phyloP scores from a whole-genome alignment of 148 eudicot species.

The Chenopodium album region DNA sequence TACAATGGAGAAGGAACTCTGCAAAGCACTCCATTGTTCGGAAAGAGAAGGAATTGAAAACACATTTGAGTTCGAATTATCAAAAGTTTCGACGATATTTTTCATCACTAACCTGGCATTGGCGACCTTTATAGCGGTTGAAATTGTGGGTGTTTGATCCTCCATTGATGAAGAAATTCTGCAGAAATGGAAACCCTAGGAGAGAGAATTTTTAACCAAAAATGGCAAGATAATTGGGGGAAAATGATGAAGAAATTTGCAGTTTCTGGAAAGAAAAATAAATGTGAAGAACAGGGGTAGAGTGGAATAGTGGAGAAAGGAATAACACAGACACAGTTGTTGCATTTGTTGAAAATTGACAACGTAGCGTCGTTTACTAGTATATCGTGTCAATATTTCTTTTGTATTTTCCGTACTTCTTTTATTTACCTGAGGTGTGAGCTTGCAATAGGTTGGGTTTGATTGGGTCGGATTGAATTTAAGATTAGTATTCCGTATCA shows the following conservation, averaged over 20 bases:
- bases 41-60: neutral
- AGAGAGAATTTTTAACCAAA: neutral
- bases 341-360: neutral
- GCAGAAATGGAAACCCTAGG: slow-evolving; percentile 3
- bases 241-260: neutral
- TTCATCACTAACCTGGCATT: slow-evolving; percentile 1
- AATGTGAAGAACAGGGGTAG: neutral
- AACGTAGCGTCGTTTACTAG: neutral
- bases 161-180: slow-evolving; percentile 14
- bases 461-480: too few species aligned
- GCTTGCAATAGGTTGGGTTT: too few species aligned
- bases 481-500: too few species aligned
- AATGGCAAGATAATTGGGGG: neutral
- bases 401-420: neutral
- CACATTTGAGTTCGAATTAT: slow-evolving; percentile 4
- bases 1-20: slow-evolving; percentile 5
- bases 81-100: neutral
- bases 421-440: too few species aligned
- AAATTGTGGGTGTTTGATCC: neutral
- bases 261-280: neutral
- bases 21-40: slow-evolving; percentile 21
- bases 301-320: neutral
- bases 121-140: slow-evolving; percentile 4
- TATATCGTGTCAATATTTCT: neutral
- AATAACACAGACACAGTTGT: neutral